phyloP scores from a whole-genome alignment of 345 rosid genomes.

The Microcos paniculata region DNA sequence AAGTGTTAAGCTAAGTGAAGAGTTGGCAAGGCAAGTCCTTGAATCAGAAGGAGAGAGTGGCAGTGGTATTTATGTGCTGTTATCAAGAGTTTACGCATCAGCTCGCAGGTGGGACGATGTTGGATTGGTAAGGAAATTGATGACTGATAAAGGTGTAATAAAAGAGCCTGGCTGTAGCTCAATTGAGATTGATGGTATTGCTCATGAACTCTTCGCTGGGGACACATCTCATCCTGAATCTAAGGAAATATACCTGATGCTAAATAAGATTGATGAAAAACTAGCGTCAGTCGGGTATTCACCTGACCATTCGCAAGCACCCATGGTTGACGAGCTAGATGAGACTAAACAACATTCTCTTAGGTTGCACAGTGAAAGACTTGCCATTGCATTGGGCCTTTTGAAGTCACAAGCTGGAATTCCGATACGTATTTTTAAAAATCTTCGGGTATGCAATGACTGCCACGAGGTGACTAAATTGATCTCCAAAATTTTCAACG shows the following conservation, averaged over 20 bases:
- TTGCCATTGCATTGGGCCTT: conserved; percentile 75
- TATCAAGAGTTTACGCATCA: conserved; percentile 73
- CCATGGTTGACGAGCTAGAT: conserved; percentile 41
- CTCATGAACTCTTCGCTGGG: conserved; percentile 84
- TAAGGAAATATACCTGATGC: conserved; percentile 49
- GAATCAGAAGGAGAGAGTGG: conserved; percentile 39
- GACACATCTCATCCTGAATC: conserved; percentile 74
- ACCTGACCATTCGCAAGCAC: conserved; percentile 56
- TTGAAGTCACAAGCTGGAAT: conserved; percentile 55
- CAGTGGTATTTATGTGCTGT: conserved; percentile 69
- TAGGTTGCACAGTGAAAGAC: conserved; percentile 76
- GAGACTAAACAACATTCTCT: conserved; percentile 49
- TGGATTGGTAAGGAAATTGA: conserved; percentile 62
- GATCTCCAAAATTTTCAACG: conserved; percentile 56
- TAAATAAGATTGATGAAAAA: conserved; percentile 54
- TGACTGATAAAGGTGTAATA: conserved; percentile 59
- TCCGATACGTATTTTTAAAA: conserved; percentile 72
- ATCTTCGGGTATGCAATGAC: conserved; percentile 72
- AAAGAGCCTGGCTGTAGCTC: conserved; percentile 91
- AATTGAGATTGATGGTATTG: conserved; percentile 62
- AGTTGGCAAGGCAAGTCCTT: conserved; percentile 51
- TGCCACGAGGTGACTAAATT: conserved; percentile 71
- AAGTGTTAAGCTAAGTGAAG: conserved; percentile 61
- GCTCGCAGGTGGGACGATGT: conserved; percentile 81
- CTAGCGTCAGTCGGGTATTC: conserved; percentile 43